These are phyloP conservation scores for Ophiocordyceps unilateralis DNA, from an alignment of 2,329 filamentous ascomycete species.

Conservation along the genomic window DNA sequence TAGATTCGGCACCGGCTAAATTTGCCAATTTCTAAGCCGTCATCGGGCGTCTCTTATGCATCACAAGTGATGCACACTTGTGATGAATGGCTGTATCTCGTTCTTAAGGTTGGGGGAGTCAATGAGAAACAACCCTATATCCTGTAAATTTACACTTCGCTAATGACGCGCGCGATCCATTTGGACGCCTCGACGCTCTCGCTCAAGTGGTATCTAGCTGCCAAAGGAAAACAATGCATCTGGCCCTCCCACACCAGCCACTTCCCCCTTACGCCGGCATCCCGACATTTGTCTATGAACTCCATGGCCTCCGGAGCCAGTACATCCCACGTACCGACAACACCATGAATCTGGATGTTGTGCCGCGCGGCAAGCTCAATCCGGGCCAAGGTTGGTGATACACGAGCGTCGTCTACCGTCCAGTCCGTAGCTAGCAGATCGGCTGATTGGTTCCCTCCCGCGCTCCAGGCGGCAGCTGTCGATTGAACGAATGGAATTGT, in stretches of 20 bases:
- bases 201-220: conserved; percentile 26
- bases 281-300: conserved; percentile 26
- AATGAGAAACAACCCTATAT: too few species aligned
- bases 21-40: too few species aligned
- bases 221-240: conserved; percentile 42
- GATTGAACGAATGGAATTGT: conserved; percentile 6
- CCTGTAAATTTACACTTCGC: background rate
- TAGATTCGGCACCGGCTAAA: too few species aligned
- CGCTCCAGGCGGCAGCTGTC: conserved; percentile 10
- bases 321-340: conserved; percentile 34
- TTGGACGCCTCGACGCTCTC: conserved; percentile 18
- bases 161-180: background rate
- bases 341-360: conserved; percentile 30
- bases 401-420: conserved; percentile 17
- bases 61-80: too few species aligned
- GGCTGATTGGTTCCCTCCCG: background rate
- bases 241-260: conserved; percentile 43
- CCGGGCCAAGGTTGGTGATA: conserved; percentile 30
- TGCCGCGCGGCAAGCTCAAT: conserved; percentile 12
- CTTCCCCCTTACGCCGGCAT: conserved; percentile 26
- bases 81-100: too few species aligned
- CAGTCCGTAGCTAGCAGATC: too few species aligned
- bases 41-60: too few species aligned
- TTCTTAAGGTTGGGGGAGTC: too few species aligned
- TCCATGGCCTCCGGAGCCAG: conserved; percentile 31